Evolutionary conservation across 768 basidiomycete species (phyloP), one percentile per base, ranked within the genome.

Genomic region (Amanita inopinata): DNA sequence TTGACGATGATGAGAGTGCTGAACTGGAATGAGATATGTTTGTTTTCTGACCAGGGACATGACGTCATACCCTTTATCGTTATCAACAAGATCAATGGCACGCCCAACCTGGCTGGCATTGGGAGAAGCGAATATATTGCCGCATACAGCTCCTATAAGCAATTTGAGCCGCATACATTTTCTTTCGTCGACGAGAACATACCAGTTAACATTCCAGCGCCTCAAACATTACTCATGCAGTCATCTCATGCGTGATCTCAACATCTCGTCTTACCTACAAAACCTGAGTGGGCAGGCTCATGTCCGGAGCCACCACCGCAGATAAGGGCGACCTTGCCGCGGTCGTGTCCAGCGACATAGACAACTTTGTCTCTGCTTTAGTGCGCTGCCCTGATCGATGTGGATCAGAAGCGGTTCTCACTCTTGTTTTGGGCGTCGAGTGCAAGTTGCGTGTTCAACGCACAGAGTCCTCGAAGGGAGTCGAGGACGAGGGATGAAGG

Each of bases 251-350:
- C 4, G 22, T 14, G 33, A 14, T 43, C 18, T 11, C 14, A 46
- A 23, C 5, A 24, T 6, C 34, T 19, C 44, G 32, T 56, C 71
- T 49, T 48, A 82, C 89, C 91, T n/a, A 94, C 90, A 52, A 85
- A 92, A 1, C 78, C 85, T 3, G 87, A 76, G 61, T 92, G 90
- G 11, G 90, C 76, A 5, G 93, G 93, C 54, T 96, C 93, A 56
- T 96, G 93, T 3, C 93, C 87, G 18, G 82, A 78, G 23, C 89
- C 88, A 4, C 89, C 88, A 6, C 88, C 88, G 52, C 83, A 88
- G 51, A 91, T 67, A 10, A 91, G 65, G 2, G 83, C 74, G 32
- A 91, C 89, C 55, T 78, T 78, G 17, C 73, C 71, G 43, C 63
- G 71, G 56, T 83, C 75, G 23, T 60, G 71, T n/a, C 61, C 50